Evolutionary conservation across 805 yeast species (phyloP).

Genomic region (Suhomyces sp.): DNA sequence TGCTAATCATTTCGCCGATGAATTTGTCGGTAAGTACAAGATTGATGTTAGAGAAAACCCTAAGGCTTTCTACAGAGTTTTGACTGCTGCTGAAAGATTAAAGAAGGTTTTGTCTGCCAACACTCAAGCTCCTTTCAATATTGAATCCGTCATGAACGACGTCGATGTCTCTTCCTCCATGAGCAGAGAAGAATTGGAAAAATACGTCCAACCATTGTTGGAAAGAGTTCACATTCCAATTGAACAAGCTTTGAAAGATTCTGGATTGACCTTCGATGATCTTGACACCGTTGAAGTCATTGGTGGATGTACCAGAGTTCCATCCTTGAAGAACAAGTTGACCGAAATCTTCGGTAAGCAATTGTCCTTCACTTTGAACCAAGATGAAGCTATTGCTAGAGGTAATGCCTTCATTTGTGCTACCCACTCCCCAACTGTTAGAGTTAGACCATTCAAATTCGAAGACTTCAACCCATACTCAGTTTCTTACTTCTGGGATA

Average conservation of each 20-base stretch:
- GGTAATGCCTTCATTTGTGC: conserved; percentile 99
- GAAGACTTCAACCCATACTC: conserved; percentile 92
- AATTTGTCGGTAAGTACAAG: conserved; percentile 88
- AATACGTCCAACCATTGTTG: conserved; percentile 77
- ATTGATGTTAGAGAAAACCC: conserved; percentile 88
- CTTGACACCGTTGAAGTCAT: conserved; percentile 90
- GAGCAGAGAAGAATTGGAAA: conserved; percentile 91
- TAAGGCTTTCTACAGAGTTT: conserved; percentile 91
- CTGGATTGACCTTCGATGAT: conserved; percentile 70
- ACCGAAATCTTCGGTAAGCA: conserved; percentile 66
- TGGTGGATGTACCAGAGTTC: conserved; percentile 99
- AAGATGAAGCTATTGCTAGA: conserved; percentile 98
- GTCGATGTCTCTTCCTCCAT: conserved; percentile 89
- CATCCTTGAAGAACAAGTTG: conserved; percentile 81
- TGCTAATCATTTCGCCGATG: conserved; percentile 91
- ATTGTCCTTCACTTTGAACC: conserved; percentile 92
- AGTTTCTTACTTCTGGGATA: conserved; percentile 93
- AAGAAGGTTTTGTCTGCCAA: conserved; percentile 97
- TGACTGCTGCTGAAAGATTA: conserved; percentile 86
- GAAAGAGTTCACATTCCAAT: conserved; percentile 75
- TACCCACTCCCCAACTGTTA: conserved; percentile 96
- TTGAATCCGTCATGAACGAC: conserved; percentile 97
- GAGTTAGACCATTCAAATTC: conserved; percentile 98
- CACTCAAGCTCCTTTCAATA: conserved; percentile 87
- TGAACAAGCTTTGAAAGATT: conserved; percentile 75